These are phyloP conservation scores for Mycena crocata DNA, from an alignment of 768 basidiomycete species.

Conservation along the genomic window DNA sequence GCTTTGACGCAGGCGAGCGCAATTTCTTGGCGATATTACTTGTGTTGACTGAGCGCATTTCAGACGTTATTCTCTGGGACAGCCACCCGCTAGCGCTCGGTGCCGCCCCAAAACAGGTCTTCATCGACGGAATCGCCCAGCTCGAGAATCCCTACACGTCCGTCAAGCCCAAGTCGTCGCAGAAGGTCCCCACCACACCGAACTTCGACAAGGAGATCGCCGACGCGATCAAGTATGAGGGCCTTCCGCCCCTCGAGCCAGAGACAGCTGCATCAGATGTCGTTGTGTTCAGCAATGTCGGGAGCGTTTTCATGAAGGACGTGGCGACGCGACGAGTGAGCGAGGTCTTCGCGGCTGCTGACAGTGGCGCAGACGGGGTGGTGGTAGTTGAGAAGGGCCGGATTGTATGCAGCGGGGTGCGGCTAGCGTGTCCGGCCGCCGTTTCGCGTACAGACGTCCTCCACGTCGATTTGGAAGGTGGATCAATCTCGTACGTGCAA, in stretches of 20 bases:
- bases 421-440: not conserved
- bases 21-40: not conserved
- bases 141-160: slow-evolving; percentile 48
- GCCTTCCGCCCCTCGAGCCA: slow-evolving; percentile 67
- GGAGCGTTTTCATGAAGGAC: slow-evolving; percentile 23
- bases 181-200: slow-evolving; percentile 64
- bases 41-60: not conserved
- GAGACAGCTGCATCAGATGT: not conserved
- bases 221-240: slow-evolving; percentile 69
- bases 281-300: slow-evolving; percentile 30
- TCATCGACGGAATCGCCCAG: slow-evolving; percentile 86
- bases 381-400: slow-evolving; percentile 20
- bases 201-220: slow-evolving; percentile 72
- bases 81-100: slow-evolving; percentile 83
- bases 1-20: slow-evolving; percentile 73
- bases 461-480: slow-evolving; percentile 27
- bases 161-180: slow-evolving; percentile 59
- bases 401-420: slow-evolving; percentile 20
- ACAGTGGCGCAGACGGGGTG: not conserved
- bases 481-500: slow-evolving; percentile 21
- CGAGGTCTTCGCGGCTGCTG: slow-evolving; percentile 17
- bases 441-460: slow-evolving; percentile 3
- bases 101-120: slow-evolving; percentile 84
- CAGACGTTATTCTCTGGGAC: slow-evolving; percentile 73
- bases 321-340: not conserved